Conservation (phyloP, 148 eudicot genomes). For the Amaranthus cruentus region DNA sequence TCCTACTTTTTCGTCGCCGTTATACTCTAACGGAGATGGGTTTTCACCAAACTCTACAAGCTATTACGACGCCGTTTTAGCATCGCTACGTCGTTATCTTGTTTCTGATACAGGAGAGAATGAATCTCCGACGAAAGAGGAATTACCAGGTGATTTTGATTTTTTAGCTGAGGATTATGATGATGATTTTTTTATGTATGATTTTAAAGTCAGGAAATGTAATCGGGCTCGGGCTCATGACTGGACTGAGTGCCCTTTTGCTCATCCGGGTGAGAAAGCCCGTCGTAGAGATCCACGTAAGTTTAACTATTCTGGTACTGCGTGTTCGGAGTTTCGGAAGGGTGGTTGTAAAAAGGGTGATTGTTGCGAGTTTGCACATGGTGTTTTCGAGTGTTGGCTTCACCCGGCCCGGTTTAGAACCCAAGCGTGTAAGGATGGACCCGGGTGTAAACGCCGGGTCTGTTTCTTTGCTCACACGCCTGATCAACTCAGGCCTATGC, state of each 20-base stretch:
- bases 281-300: slow-evolving; percentile 62
- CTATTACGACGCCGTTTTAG: slow-evolving; percentile 24
- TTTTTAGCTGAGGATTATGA: slow-evolving; percentile 28
- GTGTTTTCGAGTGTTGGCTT: slow-evolving; percentile 86
- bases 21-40: background rate
- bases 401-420: slow-evolving; percentile 78
- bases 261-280: slow-evolving; percentile 86
- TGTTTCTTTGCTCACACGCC: slow-evolving; percentile 83
- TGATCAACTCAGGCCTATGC: slow-evolving; percentile 48
- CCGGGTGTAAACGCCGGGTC: slow-evolving; percentile 49
- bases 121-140: background rate
- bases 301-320: slow-evolving; percentile 58
- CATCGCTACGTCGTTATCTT: slow-evolving; percentile 32
- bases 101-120: slow-evolving; percentile 6
- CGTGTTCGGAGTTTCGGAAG: slow-evolving; percentile 68
- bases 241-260: slow-evolving; percentile 88
- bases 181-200: slow-evolving; percentile 67
- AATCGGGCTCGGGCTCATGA: slow-evolving; percentile 63
- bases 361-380: slow-evolving; percentile 67
- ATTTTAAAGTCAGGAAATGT: slow-evolving; percentile 70
- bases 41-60: slow-evolving; percentile 18
- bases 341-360: slow-evolving; percentile 66
- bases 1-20: slow-evolving; percentile 16
- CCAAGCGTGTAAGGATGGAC: slow-evolving; percentile 75
- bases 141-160: slow-evolving; percentile 23